phyloP scores from a whole-genome alignment of 2,329 filamentous ascomycete species.

The Cladophialophora chaetospira region DNA sequence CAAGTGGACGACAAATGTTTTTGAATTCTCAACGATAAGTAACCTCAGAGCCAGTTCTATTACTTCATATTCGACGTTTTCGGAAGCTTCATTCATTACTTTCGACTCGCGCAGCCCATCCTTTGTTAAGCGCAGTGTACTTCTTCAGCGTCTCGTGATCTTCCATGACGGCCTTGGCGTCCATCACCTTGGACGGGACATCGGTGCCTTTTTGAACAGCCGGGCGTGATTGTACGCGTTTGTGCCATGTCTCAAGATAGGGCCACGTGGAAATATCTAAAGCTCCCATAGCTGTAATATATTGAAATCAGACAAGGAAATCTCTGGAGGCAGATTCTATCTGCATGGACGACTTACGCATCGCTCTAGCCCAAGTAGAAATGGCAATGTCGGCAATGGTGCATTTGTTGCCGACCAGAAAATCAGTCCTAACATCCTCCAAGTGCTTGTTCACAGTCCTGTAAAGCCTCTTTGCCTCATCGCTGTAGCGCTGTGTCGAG shows the following conservation, averaged over 20 bases:
- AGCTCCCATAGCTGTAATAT: not conserved
- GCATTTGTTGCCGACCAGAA: slow-evolving; percentile 50
- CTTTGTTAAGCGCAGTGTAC: no score
- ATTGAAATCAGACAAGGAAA: not conserved
- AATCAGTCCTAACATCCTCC: slow-evolving; percentile 48
- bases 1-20: no score
- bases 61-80: no score
- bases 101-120: no score
- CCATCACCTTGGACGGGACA: slow-evolving; percentile 17
- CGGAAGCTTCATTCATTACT: no score
- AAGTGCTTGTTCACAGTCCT: slow-evolving; percentile 74
- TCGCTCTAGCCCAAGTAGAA: not conserved
- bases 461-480: slow-evolving; percentile 79
- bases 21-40: no score
- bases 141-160: no score
- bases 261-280: slow-evolving; percentile 26
- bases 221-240: slow-evolving; percentile 19
- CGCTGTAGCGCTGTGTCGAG: slow-evolving; percentile 76
- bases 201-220: slow-evolving; percentile 18
- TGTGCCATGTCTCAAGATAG: slow-evolving; percentile 27
- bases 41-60: no score
- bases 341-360: not conserved
- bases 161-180: no score
- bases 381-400: slow-evolving; percentile 65
- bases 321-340: no score